Conservation (phyloP, 1,284 basidiomycete genomes). For the Trichosporon faecale region DNA sequence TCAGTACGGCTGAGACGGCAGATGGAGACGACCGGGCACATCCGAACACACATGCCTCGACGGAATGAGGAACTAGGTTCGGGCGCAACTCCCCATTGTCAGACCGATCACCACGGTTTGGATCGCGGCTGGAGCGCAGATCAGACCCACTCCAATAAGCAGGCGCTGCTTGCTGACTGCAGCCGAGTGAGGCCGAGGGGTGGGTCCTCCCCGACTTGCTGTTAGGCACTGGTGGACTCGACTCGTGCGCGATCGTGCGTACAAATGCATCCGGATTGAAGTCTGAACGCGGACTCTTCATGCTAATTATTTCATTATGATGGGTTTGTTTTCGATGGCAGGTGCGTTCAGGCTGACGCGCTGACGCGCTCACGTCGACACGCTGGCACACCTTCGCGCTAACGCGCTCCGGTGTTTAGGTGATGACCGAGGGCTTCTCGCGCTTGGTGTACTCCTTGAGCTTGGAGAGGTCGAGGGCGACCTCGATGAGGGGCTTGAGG, state of each 20-base stretch:
- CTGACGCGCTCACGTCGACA: too few species aligned
- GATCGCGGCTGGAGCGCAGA: too few species aligned
- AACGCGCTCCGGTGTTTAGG: conserved; percentile 51
- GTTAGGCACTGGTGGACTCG: too few species aligned
- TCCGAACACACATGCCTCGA: too few species aligned
- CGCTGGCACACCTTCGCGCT: too few species aligned
- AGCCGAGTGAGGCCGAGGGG: too few species aligned
- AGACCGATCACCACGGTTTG: neutral
- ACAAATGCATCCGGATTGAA: neutral
- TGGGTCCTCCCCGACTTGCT: too few species aligned
- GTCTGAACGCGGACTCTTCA: neutral
- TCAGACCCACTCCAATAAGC: neutral
- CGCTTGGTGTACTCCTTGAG: conserved; percentile 80
- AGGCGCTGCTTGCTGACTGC: too few species aligned
- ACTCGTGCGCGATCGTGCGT: too few species aligned
- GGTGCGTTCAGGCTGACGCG: too few species aligned
- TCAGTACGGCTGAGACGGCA: too few species aligned
- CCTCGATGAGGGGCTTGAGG: conserved; percentile 90
- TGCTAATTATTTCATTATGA: neutral
- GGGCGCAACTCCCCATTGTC: neutral
- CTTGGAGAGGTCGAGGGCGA: conserved; percentile 78
- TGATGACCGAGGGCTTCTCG: conserved; percentile 93
- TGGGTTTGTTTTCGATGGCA: neutral
- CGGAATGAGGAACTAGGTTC: neutral
- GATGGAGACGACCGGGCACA: too few species aligned